phyloP scores from a whole-genome alignment of 495 filamentous ascomycete genomes.

The Extremus antarcticus region DNA sequence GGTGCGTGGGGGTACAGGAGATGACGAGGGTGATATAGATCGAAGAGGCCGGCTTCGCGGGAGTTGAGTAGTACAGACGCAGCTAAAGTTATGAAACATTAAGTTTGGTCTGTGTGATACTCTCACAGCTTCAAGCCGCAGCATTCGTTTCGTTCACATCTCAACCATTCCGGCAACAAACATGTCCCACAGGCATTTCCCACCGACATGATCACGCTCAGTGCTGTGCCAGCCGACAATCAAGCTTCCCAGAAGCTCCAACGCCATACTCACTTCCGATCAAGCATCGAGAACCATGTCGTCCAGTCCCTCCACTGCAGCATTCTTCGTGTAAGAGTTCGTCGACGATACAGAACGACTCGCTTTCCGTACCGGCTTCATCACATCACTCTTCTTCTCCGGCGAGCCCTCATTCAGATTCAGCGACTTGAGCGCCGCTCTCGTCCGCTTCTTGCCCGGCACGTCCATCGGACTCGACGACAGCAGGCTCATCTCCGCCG shows the following conservation, averaged over 20 bases:
- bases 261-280: background rate
- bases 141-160: background rate
- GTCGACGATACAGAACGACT: background rate
- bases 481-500: background rate
- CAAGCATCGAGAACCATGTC: background rate
- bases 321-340: conserved; percentile 2
- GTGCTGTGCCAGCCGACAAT: no score
- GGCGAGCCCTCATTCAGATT: conserved; percentile 10
- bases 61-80: background rate
- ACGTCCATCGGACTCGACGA: conserved; percentile 1
- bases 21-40: background rate
- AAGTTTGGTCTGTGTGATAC: background rate
- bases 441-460: conserved; percentile 9
- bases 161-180: background rate
- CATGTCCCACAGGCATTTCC: no score
- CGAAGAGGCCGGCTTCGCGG: background rate
- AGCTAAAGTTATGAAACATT: background rate
- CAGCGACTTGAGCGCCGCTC: conserved; percentile 6
- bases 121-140: background rate
- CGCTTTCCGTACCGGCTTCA: conserved; percentile 5
- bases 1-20: background rate
- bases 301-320: background rate
- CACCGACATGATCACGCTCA: background rate
- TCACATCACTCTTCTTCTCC: conserved; percentile 5
- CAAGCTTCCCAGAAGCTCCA: background rate